A percentile compares a stretch with the other conserved stretches of the same genome.
Evolutionary conservation across 805 yeast genomes (phyloP).

Genomic region (Saturnispora quitensis): DNA sequence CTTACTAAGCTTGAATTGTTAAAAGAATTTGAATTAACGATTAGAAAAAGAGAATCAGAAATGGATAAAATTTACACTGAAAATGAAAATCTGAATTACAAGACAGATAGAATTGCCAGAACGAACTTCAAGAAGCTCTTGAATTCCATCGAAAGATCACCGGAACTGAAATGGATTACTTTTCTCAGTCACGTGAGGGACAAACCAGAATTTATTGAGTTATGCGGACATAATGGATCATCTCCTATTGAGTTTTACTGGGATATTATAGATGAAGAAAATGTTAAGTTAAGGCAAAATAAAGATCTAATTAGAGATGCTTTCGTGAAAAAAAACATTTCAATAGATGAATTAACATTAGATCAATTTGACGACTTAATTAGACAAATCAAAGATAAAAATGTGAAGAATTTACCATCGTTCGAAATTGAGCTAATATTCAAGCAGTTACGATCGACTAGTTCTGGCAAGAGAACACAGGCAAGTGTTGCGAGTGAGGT

Average conservation of each 20-base stretch:
- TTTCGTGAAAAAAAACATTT: slow-evolving; percentile 23
- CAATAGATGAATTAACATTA: slow-evolving; percentile 4
- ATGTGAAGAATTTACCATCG: background rate
- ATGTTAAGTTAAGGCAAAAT: slow-evolving; percentile 45
- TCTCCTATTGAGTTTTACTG: slow-evolving; percentile 67
- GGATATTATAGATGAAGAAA: slow-evolving; percentile 60
- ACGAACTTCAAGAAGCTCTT: slow-evolving; percentile 46
- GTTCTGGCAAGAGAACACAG: background rate
- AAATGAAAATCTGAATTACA: slow-evolving; percentile 35
- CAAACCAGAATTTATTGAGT: slow-evolving; percentile 45
- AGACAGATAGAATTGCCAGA: slow-evolving; percentile 58
- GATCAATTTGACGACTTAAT: slow-evolving; percentile 12
- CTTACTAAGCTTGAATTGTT: slow-evolving; percentile 54
- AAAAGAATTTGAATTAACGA: slow-evolving; percentile 33
- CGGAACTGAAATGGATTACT: slow-evolving; percentile 53
- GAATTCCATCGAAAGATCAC: slow-evolving; percentile 26
- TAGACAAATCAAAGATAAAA: slow-evolving; percentile 5
- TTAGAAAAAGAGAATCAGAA: slow-evolving; percentile 20
- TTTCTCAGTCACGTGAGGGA: slow-evolving; percentile 41
- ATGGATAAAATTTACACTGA: slow-evolving; percentile 23
- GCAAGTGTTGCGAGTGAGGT: background rate
- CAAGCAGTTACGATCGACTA: background rate
- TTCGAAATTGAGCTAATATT: background rate
- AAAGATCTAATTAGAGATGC: slow-evolving; percentile 50
- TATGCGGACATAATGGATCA: slow-evolving; percentile 74